Evolutionary conservation across 2,329 filamentous ascomycete genomes (phyloP), one percentile per base, ranked within the genome.

Genomic region (Nemania sp.): DNA sequence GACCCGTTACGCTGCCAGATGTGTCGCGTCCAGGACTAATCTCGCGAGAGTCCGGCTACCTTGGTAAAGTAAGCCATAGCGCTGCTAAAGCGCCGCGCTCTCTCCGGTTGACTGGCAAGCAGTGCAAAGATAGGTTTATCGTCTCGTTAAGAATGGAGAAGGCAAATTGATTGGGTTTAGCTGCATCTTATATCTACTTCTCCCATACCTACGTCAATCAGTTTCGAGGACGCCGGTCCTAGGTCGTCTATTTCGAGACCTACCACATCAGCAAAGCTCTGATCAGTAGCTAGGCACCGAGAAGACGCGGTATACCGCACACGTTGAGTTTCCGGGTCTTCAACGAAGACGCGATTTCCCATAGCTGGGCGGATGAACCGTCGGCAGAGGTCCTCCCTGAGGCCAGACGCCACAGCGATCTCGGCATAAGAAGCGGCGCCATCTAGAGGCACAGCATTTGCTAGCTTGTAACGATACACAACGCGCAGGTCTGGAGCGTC

Each of bases 391-490:
- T 56, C 22, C 41, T 66, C 62, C 29, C 45, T 55, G 11, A 69
- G 51, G 41, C 67, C 67, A 15, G 63, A 66, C 26, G 63, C 43
- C 13, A 26, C 18, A 24, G 67, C 67, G 55, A 69, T 66, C 59
- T 69, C 67, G 38, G 57, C 55, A 60, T 69, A 69, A 5, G 63
- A 66, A 8, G 59, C 63, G 43, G 54, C 61, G 41, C 67, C 63
- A 20, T 64, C 51, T 8, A 64, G 63, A 13, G 67, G 67, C 49
- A 69, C 67, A 7, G 63, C 59, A 24, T 60, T 60, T 35, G 62
- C 58, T 22, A 69, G 63, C 49, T 69, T 69, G 32, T 69, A 66
- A 57, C 35, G 67, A 56, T 69, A 69, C 20, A 66, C 59, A 38
- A 69, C 63, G 51, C 63, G 67, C 32, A 69, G n/a, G 24, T 22